A percentile compares a stretch with the other conserved stretches of the same genome.
These are phyloP conservation scores for Naganishia liquefaciens DNA, from an alignment of 1,284 basidiomycete species.

Conservation along the genomic window DNA sequence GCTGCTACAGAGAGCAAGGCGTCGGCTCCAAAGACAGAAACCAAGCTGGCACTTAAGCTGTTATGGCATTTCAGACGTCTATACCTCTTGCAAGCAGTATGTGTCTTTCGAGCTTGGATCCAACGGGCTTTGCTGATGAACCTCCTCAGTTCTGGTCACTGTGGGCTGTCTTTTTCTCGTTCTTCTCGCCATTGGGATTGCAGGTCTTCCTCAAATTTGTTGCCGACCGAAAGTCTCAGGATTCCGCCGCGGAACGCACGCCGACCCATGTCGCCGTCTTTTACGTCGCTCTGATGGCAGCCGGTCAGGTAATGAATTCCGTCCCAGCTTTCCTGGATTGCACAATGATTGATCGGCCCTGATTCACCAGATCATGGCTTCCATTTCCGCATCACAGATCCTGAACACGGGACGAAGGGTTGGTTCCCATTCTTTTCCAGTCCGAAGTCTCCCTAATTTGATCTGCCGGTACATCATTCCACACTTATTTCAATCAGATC, in stretches of 20 bases:
- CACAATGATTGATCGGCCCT: neutral
- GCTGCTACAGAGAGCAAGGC: slow-evolving; percentile 34
- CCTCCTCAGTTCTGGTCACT: slow-evolving; percentile 53
- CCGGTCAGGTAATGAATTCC: slow-evolving; percentile 53
- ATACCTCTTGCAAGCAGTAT: slow-evolving; percentile 35
- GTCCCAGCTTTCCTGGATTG: slow-evolving; percentile 49
- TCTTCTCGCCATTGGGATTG: slow-evolving; percentile 57
- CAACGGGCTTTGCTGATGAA: slow-evolving; percentile 9
- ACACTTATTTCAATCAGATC: slow-evolving; percentile 35
- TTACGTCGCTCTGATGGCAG: slow-evolving; percentile 57
- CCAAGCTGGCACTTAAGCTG: slow-evolving; percentile 51
- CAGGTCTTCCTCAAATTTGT: slow-evolving; percentile 58
- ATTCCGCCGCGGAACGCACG: slow-evolving; percentile 43
- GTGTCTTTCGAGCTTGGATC: neutral
- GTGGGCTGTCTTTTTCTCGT: slow-evolving; percentile 54
- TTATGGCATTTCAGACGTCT: slow-evolving; percentile 50
- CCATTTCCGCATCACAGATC: slow-evolving; percentile 25
- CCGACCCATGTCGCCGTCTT: slow-evolving; percentile 58
- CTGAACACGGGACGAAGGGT: slow-evolving; percentile 57
- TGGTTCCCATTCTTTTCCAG: neutral
- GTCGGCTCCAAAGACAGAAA: slow-evolving; percentile 34
- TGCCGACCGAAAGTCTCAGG: slow-evolving; percentile 39
- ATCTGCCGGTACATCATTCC: neutral
- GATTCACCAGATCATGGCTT: slow-evolving; percentile 17
- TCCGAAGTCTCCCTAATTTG: neutral